Percentiles rank a stretch among this genome's conserved stretches.
Conservation (phyloP, 352 stramenopile species). For the Globisporangium mamillatum region DNA sequence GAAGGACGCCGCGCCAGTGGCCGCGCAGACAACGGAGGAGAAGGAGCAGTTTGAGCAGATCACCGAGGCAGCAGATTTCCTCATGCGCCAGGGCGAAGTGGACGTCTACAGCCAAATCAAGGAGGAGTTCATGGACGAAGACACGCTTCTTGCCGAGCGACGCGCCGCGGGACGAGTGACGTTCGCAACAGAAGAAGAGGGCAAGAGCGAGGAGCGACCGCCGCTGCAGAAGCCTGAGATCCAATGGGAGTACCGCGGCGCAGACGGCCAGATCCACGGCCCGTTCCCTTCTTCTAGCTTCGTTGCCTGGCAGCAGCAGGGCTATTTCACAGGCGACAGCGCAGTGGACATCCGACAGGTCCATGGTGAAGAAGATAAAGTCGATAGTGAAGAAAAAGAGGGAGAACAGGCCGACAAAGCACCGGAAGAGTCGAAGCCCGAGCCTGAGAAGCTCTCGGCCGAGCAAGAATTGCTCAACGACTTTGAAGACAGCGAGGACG, state of each 20-base stretch:
- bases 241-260: slow-evolving; percentile 80
- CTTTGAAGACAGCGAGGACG: slow-evolving; percentile 81
- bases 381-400: not conserved
- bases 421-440: slow-evolving; percentile 21
- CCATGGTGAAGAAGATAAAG: not conserved
- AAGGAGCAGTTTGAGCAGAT: slow-evolving; percentile 80
- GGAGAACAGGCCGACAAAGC: slow-evolving; percentile 9
- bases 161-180: slow-evolving; percentile 21
- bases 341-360: slow-evolving; percentile 74
- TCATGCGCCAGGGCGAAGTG: slow-evolving; percentile 72
- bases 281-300: slow-evolving; percentile 72
- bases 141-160: slow-evolving; percentile 49
- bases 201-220: slow-evolving; percentile 43
- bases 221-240: slow-evolving; percentile 30
- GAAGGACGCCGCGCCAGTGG: slow-evolving; percentile 16
- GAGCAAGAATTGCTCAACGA: slow-evolving; percentile 83
- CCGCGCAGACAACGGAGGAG: slow-evolving; percentile 54
- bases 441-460: slow-evolving; percentile 44
- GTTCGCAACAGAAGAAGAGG: slow-evolving; percentile 32
- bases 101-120: slow-evolving; percentile 82
- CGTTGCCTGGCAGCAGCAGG: slow-evolving; percentile 76
- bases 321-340: slow-evolving; percentile 73
- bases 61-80: slow-evolving; percentile 75
- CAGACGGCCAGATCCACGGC: slow-evolving; percentile 70
- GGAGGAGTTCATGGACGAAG: slow-evolving; percentile 73